Percentiles rank a stretch among this genome's conserved stretches.
Evolutionary conservation across 257 asterid genomes (phyloP).

Genomic region (Primulina huaijiensis): DNA sequence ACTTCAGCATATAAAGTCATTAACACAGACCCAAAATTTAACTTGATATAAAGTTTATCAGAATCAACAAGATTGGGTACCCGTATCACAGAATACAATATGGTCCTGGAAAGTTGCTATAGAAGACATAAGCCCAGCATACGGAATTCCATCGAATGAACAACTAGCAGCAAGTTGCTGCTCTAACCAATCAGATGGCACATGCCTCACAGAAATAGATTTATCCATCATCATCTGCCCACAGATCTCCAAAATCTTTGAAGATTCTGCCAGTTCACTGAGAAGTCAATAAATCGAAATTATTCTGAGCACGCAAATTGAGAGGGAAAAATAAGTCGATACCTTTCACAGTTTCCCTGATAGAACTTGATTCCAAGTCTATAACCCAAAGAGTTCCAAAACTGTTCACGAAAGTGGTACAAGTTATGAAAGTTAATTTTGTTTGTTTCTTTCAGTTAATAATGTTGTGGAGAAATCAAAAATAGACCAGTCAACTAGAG

Average conservation of each 20-base stretch:
- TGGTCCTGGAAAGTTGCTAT: conserved; percentile 50
- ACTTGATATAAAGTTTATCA: conserved; percentile 1
- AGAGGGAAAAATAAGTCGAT: conserved; percentile 19
- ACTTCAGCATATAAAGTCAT: conserved; percentile 47
- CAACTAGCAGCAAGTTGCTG: conserved; percentile 35
- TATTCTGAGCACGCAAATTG: conserved; percentile 16
- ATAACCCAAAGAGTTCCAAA: conserved; percentile 72
- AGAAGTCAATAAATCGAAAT: conserved; percentile 34
- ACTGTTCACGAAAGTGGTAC: conserved; percentile 44
- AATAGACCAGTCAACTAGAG: not conserved
- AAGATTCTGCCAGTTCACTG: conserved; percentile 49
- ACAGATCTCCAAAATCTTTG: conserved; percentile 79
- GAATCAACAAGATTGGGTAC: conserved; percentile 34
- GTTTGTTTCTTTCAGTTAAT: not conserved
- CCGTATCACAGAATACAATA: conserved; percentile 67
- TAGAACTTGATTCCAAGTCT: conserved; percentile 60
- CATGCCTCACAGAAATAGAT: conserved; percentile 47
- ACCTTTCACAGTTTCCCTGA: conserved; percentile 77
- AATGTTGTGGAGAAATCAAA: not conserved
- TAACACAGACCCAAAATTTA: conserved; percentile 23
- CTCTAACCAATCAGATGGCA: conserved; percentile 63
- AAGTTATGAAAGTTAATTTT: not conserved
- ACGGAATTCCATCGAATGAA: conserved; percentile 53
- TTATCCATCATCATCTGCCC: conserved; percentile 68
- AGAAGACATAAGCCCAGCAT: conserved; percentile 74